Evolutionary conservation across 768 basidiomycete species (phyloP).

Genomic region (Mycena maculata): DNA sequence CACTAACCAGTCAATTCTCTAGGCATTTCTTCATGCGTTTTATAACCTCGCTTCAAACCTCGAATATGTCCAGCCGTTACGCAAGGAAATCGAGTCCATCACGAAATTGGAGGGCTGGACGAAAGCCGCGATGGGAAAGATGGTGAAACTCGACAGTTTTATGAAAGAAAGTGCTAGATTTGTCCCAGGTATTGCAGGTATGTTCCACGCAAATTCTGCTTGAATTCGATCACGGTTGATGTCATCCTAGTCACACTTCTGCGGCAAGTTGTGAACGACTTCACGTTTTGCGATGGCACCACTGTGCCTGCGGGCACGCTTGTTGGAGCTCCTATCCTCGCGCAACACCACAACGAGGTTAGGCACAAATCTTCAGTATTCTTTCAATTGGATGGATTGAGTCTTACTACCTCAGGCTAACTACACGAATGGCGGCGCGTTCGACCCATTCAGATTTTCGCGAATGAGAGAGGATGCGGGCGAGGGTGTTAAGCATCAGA

Average conservation of each 20-base stretch:
- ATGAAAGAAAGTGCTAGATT: slow-evolving; percentile 47
- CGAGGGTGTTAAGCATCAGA: slow-evolving; percentile 40
- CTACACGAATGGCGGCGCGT: slow-evolving; percentile 49
- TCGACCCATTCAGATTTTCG: slow-evolving; percentile 47
- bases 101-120: slow-evolving; percentile 45
- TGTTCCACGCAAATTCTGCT: background rate
- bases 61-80: slow-evolving; percentile 40
- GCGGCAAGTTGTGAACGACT: slow-evolving; percentile 50
- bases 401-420: background rate
- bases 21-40: slow-evolving; percentile 33
- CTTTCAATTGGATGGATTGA: background rate
- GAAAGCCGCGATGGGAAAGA: slow-evolving; percentile 39
- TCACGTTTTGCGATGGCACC: slow-evolving; percentile 58
- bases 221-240: background rate
- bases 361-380: background rate
- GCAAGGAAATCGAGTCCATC: slow-evolving; percentile 45
- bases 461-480: slow-evolving; percentile 39
- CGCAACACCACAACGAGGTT: slow-evolving; percentile 41
- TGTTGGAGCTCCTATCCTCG: slow-evolving; percentile 42
- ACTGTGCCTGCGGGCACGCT: slow-evolving; percentile 52
- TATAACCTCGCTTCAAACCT: slow-evolving; percentile 44
- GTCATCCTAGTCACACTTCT: slow-evolving; percentile 40
- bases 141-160: slow-evolving; percentile 50
- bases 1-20: background rate
- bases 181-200: slow-evolving; percentile 33